Evolutionary conservation across 306 rosid genomes (phyloP), one percentile per base, ranked within the genome.

Genomic region (Cercis canadensis): DNA sequence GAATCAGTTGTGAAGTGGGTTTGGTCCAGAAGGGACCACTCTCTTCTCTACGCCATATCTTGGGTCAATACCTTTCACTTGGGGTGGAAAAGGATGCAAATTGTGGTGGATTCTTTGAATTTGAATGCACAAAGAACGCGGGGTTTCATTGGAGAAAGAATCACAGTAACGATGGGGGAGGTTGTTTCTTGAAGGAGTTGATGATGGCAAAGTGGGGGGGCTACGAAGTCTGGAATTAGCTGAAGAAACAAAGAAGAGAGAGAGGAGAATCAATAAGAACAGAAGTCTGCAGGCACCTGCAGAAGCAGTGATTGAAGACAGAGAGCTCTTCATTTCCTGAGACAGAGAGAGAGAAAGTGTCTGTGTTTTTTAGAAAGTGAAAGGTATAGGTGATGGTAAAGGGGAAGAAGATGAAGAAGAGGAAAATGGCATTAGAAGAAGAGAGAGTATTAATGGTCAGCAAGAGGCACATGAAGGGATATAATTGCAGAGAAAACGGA

Each of bases 1-100:
- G 6, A 56, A 54, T 87, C 83, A 91, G 52, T 94, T 94, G 83
- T 94, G 99, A 70, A 94, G 99, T 60, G 96, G 99, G 92, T 94
- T 94, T 18, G 99, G 99, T 3, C 99, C 99, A 8, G 99, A 80
- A 14, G 99, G 99, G 21, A 94, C 97, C 1, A 78, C 62, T 77
- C 99, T 84, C 89, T 91, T 94, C 68, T 94, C 96, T 13, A 60
- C 90, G 11, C 92, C 99, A 58, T 78, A 89, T 83, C 87, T 89
- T 34, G 87, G 92, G 63, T 91, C 97, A 76, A 89, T 73, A 66
- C 47, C 82, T 45, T 74, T 63, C 44, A 36, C 32, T 1, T 47
- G 56, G 4, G 70, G 67, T 33, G 81, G 76, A 11, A 79, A 36
- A 11, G 67, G 61, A 4, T 31, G 56, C 12, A 52, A 70, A n/a